Evolutionary conservation across 305 asterid genomes (phyloP).

Genomic region (Rubia peregrina): DNA sequence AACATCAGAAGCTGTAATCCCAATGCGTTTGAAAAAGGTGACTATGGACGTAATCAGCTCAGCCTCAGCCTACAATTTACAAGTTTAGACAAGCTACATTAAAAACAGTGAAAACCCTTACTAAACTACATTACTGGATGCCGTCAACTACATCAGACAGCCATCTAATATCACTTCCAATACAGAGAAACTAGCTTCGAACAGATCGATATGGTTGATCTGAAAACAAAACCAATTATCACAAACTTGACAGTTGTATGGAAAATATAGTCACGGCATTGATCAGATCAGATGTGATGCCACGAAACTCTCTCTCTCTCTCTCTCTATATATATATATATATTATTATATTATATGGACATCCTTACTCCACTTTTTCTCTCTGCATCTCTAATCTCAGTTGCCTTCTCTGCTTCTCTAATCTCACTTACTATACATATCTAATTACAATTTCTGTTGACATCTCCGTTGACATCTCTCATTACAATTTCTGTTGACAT

Average conservation of each 20-base stretch:
- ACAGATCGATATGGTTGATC: background rate
- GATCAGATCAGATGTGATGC: background rate
- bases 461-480: too few species aligned
- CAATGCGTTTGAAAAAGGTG: conserved; percentile 91
- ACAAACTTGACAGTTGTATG: background rate
- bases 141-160: background rate
- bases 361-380: too few species aligned
- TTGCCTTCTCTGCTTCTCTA: background rate
- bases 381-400: too few species aligned
- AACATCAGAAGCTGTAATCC: conserved; percentile 88
- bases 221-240: background rate
- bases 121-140: background rate
- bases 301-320: too few species aligned
- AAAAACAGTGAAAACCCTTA: background rate
- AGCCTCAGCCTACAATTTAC: conserved; percentile 76
- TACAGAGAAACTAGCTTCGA: background rate
- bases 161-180: background rate
- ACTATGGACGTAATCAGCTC: conserved; percentile 84
- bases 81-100: background rate
- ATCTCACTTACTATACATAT: too few species aligned
- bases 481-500: background rate
- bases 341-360: too few species aligned
- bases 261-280: background rate
- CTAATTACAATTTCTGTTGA: too few species aligned
- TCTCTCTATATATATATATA: too few species aligned